Evolutionary conservation across 2,329 filamentous ascomycete species (phyloP), one percentile per base, ranked within the genome.

Genomic region (Fusarium pseudocircinatum): DNA sequence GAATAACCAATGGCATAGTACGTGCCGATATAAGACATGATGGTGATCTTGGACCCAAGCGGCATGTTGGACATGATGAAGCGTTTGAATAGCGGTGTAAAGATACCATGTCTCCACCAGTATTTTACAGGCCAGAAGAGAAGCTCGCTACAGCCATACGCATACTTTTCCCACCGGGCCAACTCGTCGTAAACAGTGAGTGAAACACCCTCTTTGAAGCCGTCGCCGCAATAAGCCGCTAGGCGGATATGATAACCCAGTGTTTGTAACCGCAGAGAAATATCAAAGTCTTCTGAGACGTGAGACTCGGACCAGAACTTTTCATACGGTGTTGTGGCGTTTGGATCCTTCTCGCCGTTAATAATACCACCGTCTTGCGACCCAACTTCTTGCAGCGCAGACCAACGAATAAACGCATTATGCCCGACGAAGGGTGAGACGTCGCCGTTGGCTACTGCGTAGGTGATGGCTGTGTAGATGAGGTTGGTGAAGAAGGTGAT

Each of bases 341-440:
- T 54, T 13, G 50, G 50, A 2, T 54, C 50, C 11, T 54, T 39
- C 20, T 39, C 34, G 24, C 9, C 13, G 24, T 16, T 4, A 4
- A 39, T 37, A 6, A 37, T 89, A 86, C 26, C 34, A 13, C 86
- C 87, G 60, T 90, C 78, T 1, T 71, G 44, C 0, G 30, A 30
- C 28, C 75, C 70, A 1, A 66, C 62, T 44, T 69, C 56, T 69
- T 54, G 50, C 1, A 54, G 69, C 2, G 75, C 67, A 39, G 75
- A 77, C 92, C 92, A 94, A 36, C 92, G 87, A 14, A 94, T 84
- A 69, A 94, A 89, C 5, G 92, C 92, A 77, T 94, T 94, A 84
- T 94, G 92, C 4, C 92, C 92, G 66, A 94, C 92, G 73, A 94
- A 94, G 2, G 92, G 92, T 0, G 92, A 90, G 18, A 92, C 88